Evolutionary conservation across 257 asterid species (phyloP).

Genomic region (Ligustrum vulgare): DNA sequence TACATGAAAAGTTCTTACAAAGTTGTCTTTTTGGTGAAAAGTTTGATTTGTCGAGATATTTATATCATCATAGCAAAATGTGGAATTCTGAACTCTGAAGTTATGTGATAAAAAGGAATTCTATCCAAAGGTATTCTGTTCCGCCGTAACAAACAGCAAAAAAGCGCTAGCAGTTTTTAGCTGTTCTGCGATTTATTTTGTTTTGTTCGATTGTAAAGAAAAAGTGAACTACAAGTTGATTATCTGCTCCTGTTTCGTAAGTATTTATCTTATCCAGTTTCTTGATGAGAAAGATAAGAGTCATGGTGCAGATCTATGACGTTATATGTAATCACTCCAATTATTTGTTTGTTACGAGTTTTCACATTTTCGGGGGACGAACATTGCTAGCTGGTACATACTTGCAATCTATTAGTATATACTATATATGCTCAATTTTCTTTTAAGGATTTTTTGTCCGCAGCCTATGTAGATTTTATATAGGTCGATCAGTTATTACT

Average conservation of each 20-base stretch:
- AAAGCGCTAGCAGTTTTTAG: slow-evolving; percentile 15
- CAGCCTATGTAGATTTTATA: slow-evolving; percentile 1
- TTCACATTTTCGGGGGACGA: not conserved
- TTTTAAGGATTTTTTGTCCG: not conserved
- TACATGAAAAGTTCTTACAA: slow-evolving; percentile 18
- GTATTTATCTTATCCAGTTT: not conserved
- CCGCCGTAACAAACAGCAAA: slow-evolving; percentile 2
- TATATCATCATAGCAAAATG: slow-evolving; percentile 8
- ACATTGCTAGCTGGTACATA: not conserved
- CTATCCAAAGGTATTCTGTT: slow-evolving; percentile 18
- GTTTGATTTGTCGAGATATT: slow-evolving; percentile 14
- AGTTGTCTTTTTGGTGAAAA: slow-evolving; percentile 26
- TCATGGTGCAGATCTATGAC: not conserved
- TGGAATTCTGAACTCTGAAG: slow-evolving; percentile 28
- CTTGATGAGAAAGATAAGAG: not conserved
- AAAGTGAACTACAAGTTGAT: not conserved
- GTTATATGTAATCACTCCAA: not conserved
- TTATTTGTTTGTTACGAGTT: not conserved
- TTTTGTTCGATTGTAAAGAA: slow-evolving; percentile 6
- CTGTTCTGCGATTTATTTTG: slow-evolving; percentile 7
- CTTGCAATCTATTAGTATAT: not conserved
- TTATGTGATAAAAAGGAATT: slow-evolving; percentile 17
- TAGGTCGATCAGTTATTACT: not conserved
- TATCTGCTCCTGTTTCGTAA: not conserved
- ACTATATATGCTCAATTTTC: not conserved